phyloP scores from a whole-genome alignment of 805 yeast genomes.

The Yarrowia deformans region DNA sequence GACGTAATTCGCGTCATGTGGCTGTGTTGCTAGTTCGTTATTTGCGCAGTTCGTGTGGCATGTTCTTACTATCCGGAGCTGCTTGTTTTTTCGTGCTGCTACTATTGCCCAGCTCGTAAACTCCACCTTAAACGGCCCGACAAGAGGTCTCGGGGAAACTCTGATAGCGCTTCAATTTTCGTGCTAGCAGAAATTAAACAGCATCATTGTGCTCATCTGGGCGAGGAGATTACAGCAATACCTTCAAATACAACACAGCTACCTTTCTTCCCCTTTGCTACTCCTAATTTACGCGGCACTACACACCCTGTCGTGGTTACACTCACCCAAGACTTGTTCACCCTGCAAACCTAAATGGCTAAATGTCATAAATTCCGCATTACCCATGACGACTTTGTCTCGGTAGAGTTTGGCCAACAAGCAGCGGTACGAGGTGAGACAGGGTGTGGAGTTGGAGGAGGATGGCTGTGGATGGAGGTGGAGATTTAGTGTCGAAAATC shows the following conservation, averaged over 20 bases:
- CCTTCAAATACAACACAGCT: no score
- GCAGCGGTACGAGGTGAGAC: constrained; percentile 23
- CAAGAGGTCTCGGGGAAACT: no score
- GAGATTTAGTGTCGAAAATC: background rate
- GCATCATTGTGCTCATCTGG: no score
- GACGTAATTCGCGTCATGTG: background rate
- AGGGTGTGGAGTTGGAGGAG: background rate
- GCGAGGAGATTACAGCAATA: no score
- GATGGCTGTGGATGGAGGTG: background rate
- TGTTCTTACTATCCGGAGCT: no score
- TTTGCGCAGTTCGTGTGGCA: background rate
- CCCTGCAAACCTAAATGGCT: constrained; percentile 10
- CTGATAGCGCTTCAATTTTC: no score
- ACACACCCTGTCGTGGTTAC: background rate
- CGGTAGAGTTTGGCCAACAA: background rate
- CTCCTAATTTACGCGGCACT: background rate
- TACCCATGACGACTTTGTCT: constrained; percentile 12
- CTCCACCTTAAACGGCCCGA: background rate
- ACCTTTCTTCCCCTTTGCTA: no score
- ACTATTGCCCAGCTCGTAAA: no score
- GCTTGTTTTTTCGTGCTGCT: no score
- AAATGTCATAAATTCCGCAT: constrained; percentile 15
- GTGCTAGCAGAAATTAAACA: background rate
- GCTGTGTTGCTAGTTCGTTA: background rate
- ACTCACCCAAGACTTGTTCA: no score